These are phyloP conservation scores for Amphibolis antarctica DNA, from an alignment of 106 monocot species.

Conservation along the genomic window DNA sequence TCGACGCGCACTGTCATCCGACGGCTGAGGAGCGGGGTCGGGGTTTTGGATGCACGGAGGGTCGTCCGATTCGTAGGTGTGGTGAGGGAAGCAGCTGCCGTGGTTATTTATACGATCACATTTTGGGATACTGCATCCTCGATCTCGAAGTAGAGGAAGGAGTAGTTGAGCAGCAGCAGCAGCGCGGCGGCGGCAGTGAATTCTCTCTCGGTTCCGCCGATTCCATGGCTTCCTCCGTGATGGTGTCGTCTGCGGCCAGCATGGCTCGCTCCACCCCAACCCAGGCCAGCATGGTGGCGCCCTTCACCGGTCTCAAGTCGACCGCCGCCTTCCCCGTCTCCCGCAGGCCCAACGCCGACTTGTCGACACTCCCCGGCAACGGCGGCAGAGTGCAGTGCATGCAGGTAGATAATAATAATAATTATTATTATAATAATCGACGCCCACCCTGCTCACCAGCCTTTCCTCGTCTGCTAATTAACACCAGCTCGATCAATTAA, in stretches of 20 bases:
- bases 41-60: not conserved
- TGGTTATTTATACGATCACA: not conserved
- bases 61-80: not conserved
- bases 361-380: slow-evolving; percentile 47
- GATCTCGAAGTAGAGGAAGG: not conserved
- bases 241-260: slow-evolving; percentile 14
- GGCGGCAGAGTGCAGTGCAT: slow-evolving; percentile 54
- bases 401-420: slow-evolving; percentile 26
- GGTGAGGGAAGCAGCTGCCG: not conserved
- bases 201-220: not conserved
- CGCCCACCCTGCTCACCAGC: no score
- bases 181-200: no score
- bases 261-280: slow-evolving; percentile 14
- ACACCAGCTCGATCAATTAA: not conserved
- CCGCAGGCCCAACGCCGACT: slow-evolving; percentile 15
- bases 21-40: not conserved
- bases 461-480: no score
- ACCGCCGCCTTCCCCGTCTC: slow-evolving; percentile 30
- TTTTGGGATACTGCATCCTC: not conserved
- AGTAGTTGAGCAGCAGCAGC: not conserved
- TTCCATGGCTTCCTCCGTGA: slow-evolving; percentile 20
- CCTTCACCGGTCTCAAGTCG: slow-evolving; percentile 52
- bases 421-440: no score
- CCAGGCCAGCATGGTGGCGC: slow-evolving; percentile 30
- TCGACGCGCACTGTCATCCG: not conserved